Evolutionary conservation across 1,284 basidiomycete genomes (phyloP).

Genomic region (Cryptococcus wingfieldii): DNA sequence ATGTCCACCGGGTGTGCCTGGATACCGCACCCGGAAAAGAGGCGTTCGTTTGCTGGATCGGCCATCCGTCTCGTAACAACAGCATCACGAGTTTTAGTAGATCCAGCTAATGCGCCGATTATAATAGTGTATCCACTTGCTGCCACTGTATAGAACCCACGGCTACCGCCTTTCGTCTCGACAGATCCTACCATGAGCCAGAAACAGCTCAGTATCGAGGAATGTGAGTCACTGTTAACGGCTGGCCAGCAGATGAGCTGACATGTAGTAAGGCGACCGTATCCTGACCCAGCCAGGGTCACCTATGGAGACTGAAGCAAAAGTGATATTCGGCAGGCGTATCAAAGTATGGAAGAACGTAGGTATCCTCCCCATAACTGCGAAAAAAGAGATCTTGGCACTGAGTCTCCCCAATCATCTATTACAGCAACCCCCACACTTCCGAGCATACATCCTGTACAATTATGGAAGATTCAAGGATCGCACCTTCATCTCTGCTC

Average conservation of each 20-base stretch:
- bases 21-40: too few species aligned
- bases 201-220: constrained; percentile 11
- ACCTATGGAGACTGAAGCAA: constrained; percentile 37
- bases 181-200: too few species aligned
- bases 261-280: constrained; percentile 26
- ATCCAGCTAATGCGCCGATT: too few species aligned
- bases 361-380: background rate
- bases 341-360: constrained; percentile 40
- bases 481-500: constrained; percentile 3
- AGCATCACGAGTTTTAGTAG: too few species aligned
- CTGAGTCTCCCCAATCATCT: background rate
- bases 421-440: constrained; percentile 30
- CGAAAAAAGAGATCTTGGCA: background rate
- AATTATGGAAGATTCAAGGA: constrained; percentile 20
- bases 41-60: too few species aligned
- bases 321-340: constrained; percentile 22
- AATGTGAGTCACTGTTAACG: constrained; percentile 9
- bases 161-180: too few species aligned
- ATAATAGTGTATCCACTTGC: too few species aligned
- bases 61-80: too few species aligned
- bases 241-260: background rate
- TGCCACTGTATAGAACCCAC: too few species aligned
- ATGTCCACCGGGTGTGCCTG: too few species aligned
- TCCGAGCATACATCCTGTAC: constrained; percentile 31
- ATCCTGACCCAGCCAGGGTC: constrained; percentile 34